Base-by-base conservation (phyloP, 2,329 filamentous ascomycete genomes). In the Fusarium penzigii region DNA sequence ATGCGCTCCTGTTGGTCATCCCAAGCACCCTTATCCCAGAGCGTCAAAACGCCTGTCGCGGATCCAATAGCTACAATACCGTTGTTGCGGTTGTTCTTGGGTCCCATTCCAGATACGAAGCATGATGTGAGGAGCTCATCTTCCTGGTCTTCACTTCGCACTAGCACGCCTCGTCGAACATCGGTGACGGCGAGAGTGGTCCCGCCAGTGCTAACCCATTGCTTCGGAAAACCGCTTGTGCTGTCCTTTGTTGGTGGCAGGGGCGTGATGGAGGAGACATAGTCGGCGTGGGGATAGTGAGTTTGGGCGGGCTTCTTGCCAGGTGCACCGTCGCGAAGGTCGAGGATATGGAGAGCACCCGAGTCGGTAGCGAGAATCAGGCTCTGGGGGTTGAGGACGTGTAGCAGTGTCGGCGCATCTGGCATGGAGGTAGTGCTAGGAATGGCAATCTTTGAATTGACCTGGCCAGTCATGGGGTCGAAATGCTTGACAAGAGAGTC, bases 21-120 rank as follows among this genome's bases (percentile, higher is more conserved):
- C 93, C 94, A 97, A 1, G 89, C 85, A 1, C 93, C 93, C 61
- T 88, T 88, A 71, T 99, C 93, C 92, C 94, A 99, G 7, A 97
- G 75, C 5, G 92, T 97, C 57, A 97, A 70, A 2, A 97, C 85
- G 3, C 94, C 94, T 40, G 84, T 87, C 16, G 84, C 87, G 25
- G 81, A 85, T 17, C 90, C 90, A 36, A 90, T 88, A 0, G 92
- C 90, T 3, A 94, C 71, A 4, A 94, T 80, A 6, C 90, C 90
- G 43, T 89, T 88, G 64, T 84, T 87, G 38, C 80, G 74, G 55
- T 82, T 79, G 57, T 77, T 77, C 68, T 84, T 86, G 29, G 87
- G 85, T 0, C 89, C 85, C 55, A 96, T 73, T 0, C 92, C 92
- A 0, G 86, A 82, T 16, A 97, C 85, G 66, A 91, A 90, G 43